These are phyloP conservation scores for Saccharum hybrid DNA, from an alignment of 202 grass and related monocot species.

Conservation along the genomic window DNA sequence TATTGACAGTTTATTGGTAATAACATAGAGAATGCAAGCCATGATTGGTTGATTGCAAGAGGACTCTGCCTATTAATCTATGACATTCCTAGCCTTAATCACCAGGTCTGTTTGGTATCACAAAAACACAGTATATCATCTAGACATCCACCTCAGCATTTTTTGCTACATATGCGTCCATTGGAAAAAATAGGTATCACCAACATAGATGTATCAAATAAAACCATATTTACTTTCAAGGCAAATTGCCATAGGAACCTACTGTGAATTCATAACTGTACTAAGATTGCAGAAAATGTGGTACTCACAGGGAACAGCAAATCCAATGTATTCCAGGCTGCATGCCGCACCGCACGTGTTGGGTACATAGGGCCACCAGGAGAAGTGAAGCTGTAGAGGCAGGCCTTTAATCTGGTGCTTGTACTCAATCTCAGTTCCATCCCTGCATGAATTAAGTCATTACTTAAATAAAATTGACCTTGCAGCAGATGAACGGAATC, in stretches of 20 bases:
- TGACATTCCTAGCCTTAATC: background rate
- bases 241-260: background rate
- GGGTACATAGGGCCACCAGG: slow-evolving; percentile 86
- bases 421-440: slow-evolving; percentile 89
- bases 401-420: slow-evolving; percentile 82
- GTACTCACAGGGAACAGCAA: slow-evolving; percentile 85
- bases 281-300: background rate
- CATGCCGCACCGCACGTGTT: slow-evolving; percentile 78
- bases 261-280: background rate
- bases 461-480: slow-evolving; percentile 34
- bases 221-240: slow-evolving; percentile 12
- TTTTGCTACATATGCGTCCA: background rate
- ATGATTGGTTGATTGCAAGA: slow-evolving; percentile 11
- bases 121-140: slow-evolving; percentile 9
- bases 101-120: background rate
- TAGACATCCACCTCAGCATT: background rate
- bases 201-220: background rate
- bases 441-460: slow-evolving; percentile 52
- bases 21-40: background rate
- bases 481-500: slow-evolving; percentile 23
- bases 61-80: background rate
- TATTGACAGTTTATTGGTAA: slow-evolving; percentile 8
- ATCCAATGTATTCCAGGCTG: slow-evolving; percentile 87
- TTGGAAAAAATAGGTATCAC: background rate
- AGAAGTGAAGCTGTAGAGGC: slow-evolving; percentile 93